Evolutionary conservation across 441 rosid genomes (phyloP).

Genomic region (Sinapis alba): DNA sequence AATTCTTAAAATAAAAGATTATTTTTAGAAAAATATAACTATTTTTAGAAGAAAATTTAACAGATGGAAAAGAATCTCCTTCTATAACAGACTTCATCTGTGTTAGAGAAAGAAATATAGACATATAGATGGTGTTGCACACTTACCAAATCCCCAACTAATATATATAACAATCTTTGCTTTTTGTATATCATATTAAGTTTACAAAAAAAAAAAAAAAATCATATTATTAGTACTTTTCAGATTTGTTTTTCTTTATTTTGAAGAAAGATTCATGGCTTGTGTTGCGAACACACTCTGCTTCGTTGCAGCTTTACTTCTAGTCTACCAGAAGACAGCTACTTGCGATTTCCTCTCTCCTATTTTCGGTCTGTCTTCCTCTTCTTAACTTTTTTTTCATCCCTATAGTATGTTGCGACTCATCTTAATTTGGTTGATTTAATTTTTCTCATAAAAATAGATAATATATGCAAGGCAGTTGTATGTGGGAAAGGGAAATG

Average conservation of each 20-base stretch:
- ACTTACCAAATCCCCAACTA: conserved; percentile 2
- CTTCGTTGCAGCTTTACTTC: conserved; percentile 43
- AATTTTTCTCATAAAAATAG: conserved; percentile 30
- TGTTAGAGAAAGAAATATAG: neutral
- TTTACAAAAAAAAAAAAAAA: too few species aligned
- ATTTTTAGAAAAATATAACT: too few species aligned
- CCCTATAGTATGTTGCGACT: neutral
- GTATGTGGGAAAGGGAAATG: conserved; percentile 81
- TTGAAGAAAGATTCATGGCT: conserved; percentile 43
- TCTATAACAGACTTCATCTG: neutral
- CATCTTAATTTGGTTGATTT: conserved; percentile 12
- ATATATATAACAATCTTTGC: neutral
- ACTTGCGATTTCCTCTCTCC: conserved; percentile 51
- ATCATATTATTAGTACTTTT: neutral
- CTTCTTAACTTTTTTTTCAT: neutral
- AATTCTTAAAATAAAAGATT: too few species aligned
- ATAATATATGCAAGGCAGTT: conserved; percentile 55
- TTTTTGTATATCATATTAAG: neutral
- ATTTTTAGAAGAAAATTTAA: neutral
- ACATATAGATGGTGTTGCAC: neutral
- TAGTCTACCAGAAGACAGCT: conserved; percentile 43
- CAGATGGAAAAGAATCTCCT: neutral
- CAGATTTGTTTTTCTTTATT: conserved; percentile 1
- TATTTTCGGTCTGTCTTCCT: conserved; percentile 48
- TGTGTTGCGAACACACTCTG: conserved; percentile 28